phyloP scores from a whole-genome alignment of 352 stramenopile genomes.

The Pythium rhizo-oryzae region DNA sequence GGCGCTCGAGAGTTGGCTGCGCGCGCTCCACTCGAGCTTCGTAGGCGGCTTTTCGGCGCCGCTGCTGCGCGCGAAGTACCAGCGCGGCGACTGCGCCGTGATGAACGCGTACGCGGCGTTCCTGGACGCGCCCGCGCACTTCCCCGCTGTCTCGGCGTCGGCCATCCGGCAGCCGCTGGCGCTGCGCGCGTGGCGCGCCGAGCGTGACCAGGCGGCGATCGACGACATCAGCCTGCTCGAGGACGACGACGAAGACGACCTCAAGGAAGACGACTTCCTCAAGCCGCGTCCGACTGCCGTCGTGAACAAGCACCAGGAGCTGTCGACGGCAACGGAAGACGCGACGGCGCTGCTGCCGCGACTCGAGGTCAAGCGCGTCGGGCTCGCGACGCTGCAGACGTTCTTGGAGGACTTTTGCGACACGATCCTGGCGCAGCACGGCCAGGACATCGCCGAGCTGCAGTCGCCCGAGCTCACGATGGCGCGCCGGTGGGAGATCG shows the following conservation, averaged over 20 bases:
- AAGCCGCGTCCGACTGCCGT: not conserved
- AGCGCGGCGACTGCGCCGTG: conserved; percentile 39
- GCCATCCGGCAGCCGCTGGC: conserved; percentile 46
- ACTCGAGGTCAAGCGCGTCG: conserved; percentile 60
- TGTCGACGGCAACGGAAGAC: not conserved
- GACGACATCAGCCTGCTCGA: conserved; percentile 19
- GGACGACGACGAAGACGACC: conserved; percentile 20
- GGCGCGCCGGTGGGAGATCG: conserved; percentile 72
- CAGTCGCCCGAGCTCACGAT: conserved; percentile 45
- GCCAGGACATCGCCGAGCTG: conserved; percentile 64
- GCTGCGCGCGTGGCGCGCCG: conserved; percentile 51
- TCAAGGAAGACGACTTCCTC: not conserved
- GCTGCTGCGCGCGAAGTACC: conserved; percentile 45
- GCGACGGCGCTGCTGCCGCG: conserved; percentile 35
- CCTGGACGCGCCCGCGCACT: conserved; percentile 50
- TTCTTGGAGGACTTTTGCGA: conserved; percentile 86
- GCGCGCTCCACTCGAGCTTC: conserved; percentile 46
- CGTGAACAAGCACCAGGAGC: not conserved
- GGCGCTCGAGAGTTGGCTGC: conserved; percentile 5
- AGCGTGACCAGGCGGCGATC: conserved; percentile 21
- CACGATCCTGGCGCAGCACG: conserved; percentile 62
- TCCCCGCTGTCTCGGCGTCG: conserved; percentile 31
- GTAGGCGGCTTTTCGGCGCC: conserved; percentile 30
- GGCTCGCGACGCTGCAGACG: conserved; percentile 71
- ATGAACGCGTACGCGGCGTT: conserved; percentile 57